Base-by-base conservation (phyloP, 192 early-diverging fungal species). In the Jimgerdemannia flammicorona region DNA sequence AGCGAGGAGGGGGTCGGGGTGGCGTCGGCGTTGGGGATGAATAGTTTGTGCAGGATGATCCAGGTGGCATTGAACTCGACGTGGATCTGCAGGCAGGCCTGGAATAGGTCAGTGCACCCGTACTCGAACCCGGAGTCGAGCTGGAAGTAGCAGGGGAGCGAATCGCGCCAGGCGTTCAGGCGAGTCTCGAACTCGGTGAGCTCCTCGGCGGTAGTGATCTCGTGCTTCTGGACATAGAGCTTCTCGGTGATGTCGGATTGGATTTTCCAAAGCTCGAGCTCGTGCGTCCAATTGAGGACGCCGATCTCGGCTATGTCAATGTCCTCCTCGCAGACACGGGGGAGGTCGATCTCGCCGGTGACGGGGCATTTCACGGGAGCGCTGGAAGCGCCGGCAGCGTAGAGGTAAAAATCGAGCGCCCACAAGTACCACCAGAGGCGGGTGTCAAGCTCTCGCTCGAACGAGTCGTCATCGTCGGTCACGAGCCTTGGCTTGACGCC, bases 371-470 rank as follows among this genome's bases (percentile, higher is more conserved):
- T 72, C 4, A 77, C 74, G 3, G 71, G 66, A 71, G 72, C 76
- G n/a, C 73, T 73, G 6, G 70, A 72, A 44, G 41, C 69, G 49
- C 81, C 81, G 39, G 74, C 70, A 17, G 77, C 72, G 18, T 75
- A 71, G 18, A 76, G 68, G 20, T 73, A 78, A 43, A 82, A 74
- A 64, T 79, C 77, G 44, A 76, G 68, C 17, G 77, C 42, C 81
- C 81, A 82, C 39, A 72, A 75, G 74, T 43, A 78, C 81, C 81
- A 82, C 81, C 81, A 82, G 43, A 82, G 75, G 49, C 81, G 69
- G 43, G 77, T 79, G 49, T 82, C 81, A 68, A 82, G 72, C 74
- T 82, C 81, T 44, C 76, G 70, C 43, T 73, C 64, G 65, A 73
- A 82, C 29, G 74, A 70, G 67, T 78, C 72, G 20, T 82, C 72